Conservation (phyloP, 2,329 filamentous ascomycete genomes). For the Ophiostoma angusticollis region DNA sequence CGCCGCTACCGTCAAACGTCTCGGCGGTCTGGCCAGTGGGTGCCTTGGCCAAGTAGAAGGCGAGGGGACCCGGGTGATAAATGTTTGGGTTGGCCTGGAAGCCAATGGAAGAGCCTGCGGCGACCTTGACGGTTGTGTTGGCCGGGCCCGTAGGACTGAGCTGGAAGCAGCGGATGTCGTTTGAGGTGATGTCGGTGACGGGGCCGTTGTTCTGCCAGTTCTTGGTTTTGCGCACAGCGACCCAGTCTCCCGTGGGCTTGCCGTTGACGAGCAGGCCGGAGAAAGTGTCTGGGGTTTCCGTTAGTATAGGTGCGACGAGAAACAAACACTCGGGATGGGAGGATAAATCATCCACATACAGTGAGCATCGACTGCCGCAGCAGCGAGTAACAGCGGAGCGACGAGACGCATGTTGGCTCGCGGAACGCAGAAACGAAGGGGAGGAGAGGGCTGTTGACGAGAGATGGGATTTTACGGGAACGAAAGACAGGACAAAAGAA, state of each 20-base stretch:
- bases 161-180: conserved; percentile 20
- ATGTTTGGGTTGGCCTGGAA: conserved; percentile 26
- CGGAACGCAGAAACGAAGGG: too few relatives aligned
- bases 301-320: too few relatives aligned
- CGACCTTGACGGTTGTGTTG: conserved; percentile 22
- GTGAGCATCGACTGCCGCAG: conserved; percentile 11
- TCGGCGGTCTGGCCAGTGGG: conserved; percentile 22
- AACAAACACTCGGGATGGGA: too few relatives aligned
- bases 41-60: conserved; percentile 25
- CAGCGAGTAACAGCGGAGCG: conserved; percentile 7
- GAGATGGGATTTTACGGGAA: too few relatives aligned
- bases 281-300: conserved; percentile 12
- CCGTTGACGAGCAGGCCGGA: conserved; percentile 11
- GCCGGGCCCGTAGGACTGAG: conserved; percentile 15
- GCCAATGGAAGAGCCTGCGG: conserved; percentile 26
- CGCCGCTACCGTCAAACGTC: conserved; percentile 22
- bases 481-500: too few relatives aligned
- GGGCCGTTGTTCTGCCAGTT: conserved; percentile 23
- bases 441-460: too few relatives aligned
- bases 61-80: conserved; percentile 26
- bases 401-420: conserved; percentile 10
- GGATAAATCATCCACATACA: too few relatives aligned
- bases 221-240: conserved; percentile 22
- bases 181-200: conserved; percentile 18
- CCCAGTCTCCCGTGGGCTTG: conserved; percentile 17